Evolutionary conservation across 2,329 filamentous ascomycete genomes (phyloP).

Genomic region (Harringtonia lauricola): DNA sequence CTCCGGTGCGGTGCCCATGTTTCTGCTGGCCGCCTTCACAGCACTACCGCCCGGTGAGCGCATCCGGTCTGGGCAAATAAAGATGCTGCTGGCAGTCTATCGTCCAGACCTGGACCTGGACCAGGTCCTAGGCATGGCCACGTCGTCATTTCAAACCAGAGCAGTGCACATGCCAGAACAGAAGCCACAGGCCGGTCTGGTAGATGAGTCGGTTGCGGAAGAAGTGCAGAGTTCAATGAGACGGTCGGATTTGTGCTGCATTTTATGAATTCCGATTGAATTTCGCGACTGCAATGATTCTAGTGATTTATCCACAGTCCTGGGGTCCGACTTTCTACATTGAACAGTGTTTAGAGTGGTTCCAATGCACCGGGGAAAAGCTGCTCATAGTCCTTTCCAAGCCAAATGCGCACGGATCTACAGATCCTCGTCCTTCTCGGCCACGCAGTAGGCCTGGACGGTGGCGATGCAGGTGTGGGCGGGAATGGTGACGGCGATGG

Average conservation of each 20-base stretch:
- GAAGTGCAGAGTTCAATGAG: not conserved
- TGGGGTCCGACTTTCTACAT: no score
- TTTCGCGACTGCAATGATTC: no score
- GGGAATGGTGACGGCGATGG: constrained; percentile 42
- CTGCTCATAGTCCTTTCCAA: no score
- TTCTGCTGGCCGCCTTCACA: constrained; percentile 4
- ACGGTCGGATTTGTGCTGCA: not conserved
- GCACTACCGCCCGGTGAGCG: not conserved
- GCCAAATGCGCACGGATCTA: no score
- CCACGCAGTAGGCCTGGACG: constrained; percentile 22
- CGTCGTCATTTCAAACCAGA: not conserved
- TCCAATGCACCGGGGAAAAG: no score
- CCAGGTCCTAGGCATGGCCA: not conserved
- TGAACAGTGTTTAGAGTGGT: no score
- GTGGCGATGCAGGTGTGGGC: constrained; percentile 36
- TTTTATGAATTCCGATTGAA: not conserved
- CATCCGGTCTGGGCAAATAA: not conserved
- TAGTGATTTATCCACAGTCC: no score
- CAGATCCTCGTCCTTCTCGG: not conserved
- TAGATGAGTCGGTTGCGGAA: no score
- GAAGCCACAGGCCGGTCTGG: no score
- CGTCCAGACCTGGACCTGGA: not conserved
- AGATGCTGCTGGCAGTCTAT: not conserved
- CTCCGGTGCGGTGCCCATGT: constrained; percentile 8
- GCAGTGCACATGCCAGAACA: not conserved